These are phyloP conservation scores for Vigna hirtella DNA, from an alignment of 306 rosid species.

Conservation along the genomic window DNA sequence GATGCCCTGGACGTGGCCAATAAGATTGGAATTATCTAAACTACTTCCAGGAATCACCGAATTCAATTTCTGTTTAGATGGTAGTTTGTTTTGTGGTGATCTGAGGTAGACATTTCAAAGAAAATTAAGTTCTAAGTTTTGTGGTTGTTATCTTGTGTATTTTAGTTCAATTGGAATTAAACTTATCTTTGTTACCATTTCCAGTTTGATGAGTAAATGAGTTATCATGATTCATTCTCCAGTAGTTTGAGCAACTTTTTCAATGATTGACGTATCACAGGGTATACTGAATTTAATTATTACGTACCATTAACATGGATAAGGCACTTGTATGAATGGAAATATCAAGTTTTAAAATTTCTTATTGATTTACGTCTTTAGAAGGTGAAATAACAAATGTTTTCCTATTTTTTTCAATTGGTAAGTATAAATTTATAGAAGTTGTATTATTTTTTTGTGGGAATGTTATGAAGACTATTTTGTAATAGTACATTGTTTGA, in stretches of 20 bases:
- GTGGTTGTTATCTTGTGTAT: slow-evolving; percentile 35
- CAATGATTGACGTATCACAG: neutral
- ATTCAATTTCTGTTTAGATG: slow-evolving; percentile 30
- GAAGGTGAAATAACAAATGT: no score
- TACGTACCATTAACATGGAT: neutral
- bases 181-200: slow-evolving; percentile 29
- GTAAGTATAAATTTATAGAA: no score
- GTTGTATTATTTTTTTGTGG: no score
- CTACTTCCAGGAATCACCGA: neutral
- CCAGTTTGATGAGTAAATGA: slow-evolving; percentile 9
- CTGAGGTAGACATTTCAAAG: slow-evolving; percentile 23
- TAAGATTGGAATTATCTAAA: slow-evolving; percentile 90
- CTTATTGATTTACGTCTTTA: neutral
- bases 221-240: neutral
- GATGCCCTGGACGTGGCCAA: slow-evolving; percentile 96
- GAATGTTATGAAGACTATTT: no score
- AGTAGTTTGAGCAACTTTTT: neutral
- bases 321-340: neutral
- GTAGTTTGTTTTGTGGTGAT: slow-evolving; percentile 36
- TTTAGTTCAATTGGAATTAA: slow-evolving; percentile 30
- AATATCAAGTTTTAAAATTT: neutral
- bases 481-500: no score
- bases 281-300: neutral
- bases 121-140: slow-evolving; percentile 35
- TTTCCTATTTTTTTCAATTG: no score